Conservation (phyloP, 441 rosid species). For the Mallotus japonicus region DNA sequence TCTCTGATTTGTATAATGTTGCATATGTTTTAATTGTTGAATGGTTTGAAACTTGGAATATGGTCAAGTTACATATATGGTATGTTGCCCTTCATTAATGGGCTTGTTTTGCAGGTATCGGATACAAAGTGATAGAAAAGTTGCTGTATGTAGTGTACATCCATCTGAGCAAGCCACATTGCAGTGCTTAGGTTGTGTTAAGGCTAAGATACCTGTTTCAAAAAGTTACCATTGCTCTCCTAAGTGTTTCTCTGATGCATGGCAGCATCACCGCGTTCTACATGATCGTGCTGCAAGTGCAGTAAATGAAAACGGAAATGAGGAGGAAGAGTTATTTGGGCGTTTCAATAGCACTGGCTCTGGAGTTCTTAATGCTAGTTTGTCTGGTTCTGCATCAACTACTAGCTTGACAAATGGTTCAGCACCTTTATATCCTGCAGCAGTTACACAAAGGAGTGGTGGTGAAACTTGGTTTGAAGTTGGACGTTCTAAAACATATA, state of each 20-base stretch:
- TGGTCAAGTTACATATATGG: not conserved
- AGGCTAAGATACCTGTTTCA: slow-evolving; percentile 75
- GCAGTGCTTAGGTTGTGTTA: slow-evolving; percentile 92
- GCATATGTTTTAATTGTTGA: slow-evolving; percentile 12
- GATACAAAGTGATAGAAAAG: slow-evolving; percentile 92
- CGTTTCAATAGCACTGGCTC: slow-evolving; percentile 72
- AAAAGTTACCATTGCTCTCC: slow-evolving; percentile 97
- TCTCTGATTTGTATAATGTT: slow-evolving; percentile 4
- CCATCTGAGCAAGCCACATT: slow-evolving; percentile 93
- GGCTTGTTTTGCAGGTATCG: slow-evolving; percentile 67
- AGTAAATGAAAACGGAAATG: slow-evolving; percentile 81
- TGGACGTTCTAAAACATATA: slow-evolving; percentile 81
- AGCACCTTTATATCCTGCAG: slow-evolving; percentile 78
- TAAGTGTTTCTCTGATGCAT: slow-evolving; percentile 93
- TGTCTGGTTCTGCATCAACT: slow-evolving; percentile 69
- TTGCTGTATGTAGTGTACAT: slow-evolving; percentile 84
- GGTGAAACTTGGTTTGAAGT: slow-evolving; percentile 96
- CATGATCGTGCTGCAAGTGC: slow-evolving; percentile 96
- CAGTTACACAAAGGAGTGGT: slow-evolving; percentile 71
- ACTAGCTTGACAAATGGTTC: slow-evolving; percentile 74
- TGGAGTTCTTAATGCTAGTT: slow-evolving; percentile 48
- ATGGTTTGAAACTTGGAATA: not conserved
- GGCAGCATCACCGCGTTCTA: slow-evolving; percentile 96
- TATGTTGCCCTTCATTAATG: slow-evolving; percentile 7
- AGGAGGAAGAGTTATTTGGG: slow-evolving; percentile 82